Base-by-base conservation (phyloP, 2,329 filamentous ascomycete species). In the Pseudocercospora pini-densiflorae region DNA sequence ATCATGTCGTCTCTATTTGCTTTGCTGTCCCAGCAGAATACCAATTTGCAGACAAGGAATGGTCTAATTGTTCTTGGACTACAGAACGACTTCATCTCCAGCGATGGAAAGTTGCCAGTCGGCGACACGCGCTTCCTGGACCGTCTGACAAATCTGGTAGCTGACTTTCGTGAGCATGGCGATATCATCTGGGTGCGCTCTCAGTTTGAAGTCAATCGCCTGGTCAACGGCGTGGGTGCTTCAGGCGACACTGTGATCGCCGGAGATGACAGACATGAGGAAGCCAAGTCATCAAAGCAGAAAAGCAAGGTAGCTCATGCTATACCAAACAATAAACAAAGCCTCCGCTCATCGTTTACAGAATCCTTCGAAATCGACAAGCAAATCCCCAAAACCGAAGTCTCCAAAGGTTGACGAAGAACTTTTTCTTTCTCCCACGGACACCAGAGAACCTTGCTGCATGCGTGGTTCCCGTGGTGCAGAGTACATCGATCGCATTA, bases 101-200 rank as follows among this genome's bases (percentile, higher is more conserved):
- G 87, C 1, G 84, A 88, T 59, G 91, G 92, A 62, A 86, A 88
- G 27, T 80, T 97, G 21, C 86, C 88, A 12, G 87, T 94, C 59
- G 82, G 82, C 40, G 68, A 73, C n/a, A 88, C 85, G 3, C 87
- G 87, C 9, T 92, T 94, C 68, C 78, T 95, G 53, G 84, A 90
- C 45, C 88, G 87, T 29, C 86, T 93, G 49, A 81, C 88, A 21
- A 79, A 85, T 6, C 82, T 98, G 1, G 89, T 90, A 49, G 85
- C 86, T 10, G 86, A 86, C 16, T 97, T 98, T 74, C 92, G 94
- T 69, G 82, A 86, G 57, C 84, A 86, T 27, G 90, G 90, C 29
- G 86, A 89, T 74, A 86, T 98, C 31, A 88, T 98, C 73, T 98
- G 94, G 94, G 87, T 97, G 31, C 89, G 89, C 64, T 93, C 91